A percentile compares a stretch with the other conserved stretches of the same genome.
Conservation (phyloP, 2,329 filamentous ascomycete genomes). For the Colletotrichum sp. region DNA sequence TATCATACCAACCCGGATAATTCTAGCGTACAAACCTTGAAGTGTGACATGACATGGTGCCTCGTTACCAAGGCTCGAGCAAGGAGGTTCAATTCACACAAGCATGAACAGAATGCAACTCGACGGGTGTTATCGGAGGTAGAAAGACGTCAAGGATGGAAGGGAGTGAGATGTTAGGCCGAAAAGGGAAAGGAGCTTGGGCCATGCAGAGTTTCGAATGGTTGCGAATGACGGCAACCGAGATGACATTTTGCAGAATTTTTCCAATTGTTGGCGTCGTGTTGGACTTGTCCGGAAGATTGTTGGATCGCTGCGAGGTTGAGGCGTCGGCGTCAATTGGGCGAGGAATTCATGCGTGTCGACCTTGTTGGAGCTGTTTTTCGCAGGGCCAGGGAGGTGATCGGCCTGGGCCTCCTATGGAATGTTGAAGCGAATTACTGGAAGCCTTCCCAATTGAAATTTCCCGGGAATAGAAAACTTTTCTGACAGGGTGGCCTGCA, state of each 20-base stretch:
- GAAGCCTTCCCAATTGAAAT: not conserved
- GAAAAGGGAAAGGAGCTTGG: conserved; percentile 12
- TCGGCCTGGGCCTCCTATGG: not conserved
- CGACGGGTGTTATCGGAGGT: not conserved
- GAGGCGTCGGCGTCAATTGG: not conserved
- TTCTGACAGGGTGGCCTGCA: not conserved
- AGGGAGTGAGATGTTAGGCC: not conserved
- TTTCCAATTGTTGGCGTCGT: not conserved
- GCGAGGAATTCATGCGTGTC: not conserved
- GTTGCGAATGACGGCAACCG: not conserved
- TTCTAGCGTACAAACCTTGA: too few relatives aligned
- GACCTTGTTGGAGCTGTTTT: not conserved
- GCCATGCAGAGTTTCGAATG: not conserved
- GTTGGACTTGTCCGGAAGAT: not conserved
- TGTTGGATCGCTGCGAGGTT: not conserved
- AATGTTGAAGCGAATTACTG: not conserved
- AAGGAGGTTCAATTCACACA: too few relatives aligned
- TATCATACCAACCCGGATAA: too few relatives aligned
- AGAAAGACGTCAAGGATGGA: not conserved
- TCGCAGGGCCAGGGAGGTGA: not conserved
- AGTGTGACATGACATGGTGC: too few relatives aligned
- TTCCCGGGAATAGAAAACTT: not conserved
- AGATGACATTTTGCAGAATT: not conserved
- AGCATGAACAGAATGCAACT: not conserved
- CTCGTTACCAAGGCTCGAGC: too few relatives aligned